Base-by-base conservation (phyloP, 1,284 basidiomycete species). In the Cutaneotrichosporon dermatis region DNA sequence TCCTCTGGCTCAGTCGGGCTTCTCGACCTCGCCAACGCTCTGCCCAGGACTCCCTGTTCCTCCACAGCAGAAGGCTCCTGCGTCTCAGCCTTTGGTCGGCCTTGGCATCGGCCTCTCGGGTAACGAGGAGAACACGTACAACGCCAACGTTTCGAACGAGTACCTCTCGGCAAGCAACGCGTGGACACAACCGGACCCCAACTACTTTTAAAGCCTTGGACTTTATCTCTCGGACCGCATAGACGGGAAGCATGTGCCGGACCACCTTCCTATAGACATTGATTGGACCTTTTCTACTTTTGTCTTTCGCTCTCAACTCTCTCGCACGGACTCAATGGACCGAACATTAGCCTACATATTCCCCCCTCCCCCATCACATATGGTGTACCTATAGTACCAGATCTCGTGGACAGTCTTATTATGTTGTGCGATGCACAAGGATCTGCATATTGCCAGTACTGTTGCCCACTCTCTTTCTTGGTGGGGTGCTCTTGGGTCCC, bases 21-120 rank as follows among this genome's bases (percentile, higher is more conserved):
- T 57, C 56, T 58, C 57, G 4, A 63, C 63, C 12, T 74, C 72
- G 16, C 74, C 74, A 1, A 76, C 72, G 2, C 66, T 76, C 13
- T 71, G 69, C 35, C 70, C 72, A 11, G 71, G 69, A 34, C 65
- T 73, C 43, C 41, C 62, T 0, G 57, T 66, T 4, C 55, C 54
- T 6, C 62, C 54, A 33, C 57, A 58, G 33, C 57, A 58, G 33
- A 49, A 46, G 33, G 48, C 39, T 1, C 49, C 39, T 2, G 42
- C 54, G 37, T 59, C 65, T 41, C 66, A 72, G 46, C 57, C 59
- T 2, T 63, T 74, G 13, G 61, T 62, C n/a, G 63, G 61, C 33
- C 59, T 62, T 6, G 61, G 64, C 39, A 63, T 65, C 53, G 65
- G 63, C 46, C 56, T 67, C 48, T 57, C 64, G 4, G 56, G 64